Evolutionary conservation across 305 asterid species (phyloP), one percentile per base, ranked within the genome.

Genomic region (Fraxinus platypoda): DNA sequence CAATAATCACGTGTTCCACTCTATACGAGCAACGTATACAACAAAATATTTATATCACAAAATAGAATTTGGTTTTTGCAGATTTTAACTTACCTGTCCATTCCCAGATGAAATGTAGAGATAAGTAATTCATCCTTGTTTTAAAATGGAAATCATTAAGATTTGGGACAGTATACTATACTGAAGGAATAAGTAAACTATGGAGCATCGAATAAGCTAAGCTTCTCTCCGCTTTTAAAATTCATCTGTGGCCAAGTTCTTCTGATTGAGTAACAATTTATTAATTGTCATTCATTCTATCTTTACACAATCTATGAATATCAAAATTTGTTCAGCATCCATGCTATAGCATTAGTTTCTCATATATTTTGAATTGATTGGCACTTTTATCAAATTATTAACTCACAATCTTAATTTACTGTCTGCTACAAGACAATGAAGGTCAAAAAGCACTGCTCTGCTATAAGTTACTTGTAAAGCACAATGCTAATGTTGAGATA

Each of bases 381-480:
- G 54, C 37, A 35, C 28, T 49, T 73, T 9, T 46, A 11, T 8
- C 15, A 30, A 19, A 73, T 62, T 19, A 66, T 70, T 2, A 38
- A 9, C 15, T 31, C 6, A 7, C 33, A 12, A 21, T 38, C 34
- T 30, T 30, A 2, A 57, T 30, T 74, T 52, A 74, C 31, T 85
- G 21, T 79, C 31, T 2, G 31, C 83, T 84, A 84, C 85, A 94
- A 98, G 99, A 96, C 74, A 88, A 84, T 26, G 99, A 97, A 81
- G 99, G 99, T 70, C 98, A 94, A 86, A 89, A 97, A 9, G 91
- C 99, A 9, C 80, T 93, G 84, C 99, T 97, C 94, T 81, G 98
- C 99, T 76, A 91, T 4, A 95, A 93, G 85, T 79, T 93, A 71
- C 98, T 94, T 13, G 93, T 94, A 90, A 91, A 93, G 76, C 91